Conservation (phyloP, 2,329 filamentous ascomycete species). For the Pestalotiopsis sp. region DNA sequence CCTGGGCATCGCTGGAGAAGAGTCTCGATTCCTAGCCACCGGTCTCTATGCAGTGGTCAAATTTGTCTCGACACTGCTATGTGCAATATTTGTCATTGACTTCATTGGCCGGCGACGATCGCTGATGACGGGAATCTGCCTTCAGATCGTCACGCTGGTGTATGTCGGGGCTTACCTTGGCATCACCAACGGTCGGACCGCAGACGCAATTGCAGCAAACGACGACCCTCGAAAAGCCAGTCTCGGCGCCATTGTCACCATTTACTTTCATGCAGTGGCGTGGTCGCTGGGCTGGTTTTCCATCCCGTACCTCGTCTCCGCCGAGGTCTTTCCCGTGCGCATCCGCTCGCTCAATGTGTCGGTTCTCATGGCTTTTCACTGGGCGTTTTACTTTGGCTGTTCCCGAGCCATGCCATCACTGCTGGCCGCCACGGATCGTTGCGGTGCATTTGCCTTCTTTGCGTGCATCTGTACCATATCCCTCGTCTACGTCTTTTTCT, state of each 20-base stretch:
- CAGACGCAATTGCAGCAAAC: conserved; percentile 19
- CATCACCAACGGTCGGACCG: conserved; percentile 27
- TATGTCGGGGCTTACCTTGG: conserved; percentile 34
- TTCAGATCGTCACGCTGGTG: conserved; percentile 33
- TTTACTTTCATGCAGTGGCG: conserved; percentile 45
- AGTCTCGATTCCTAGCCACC: conserved; percentile 59
- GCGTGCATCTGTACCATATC: conserved; percentile 28
- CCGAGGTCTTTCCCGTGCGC: conserved; percentile 45
- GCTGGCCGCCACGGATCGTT: conserved; percentile 32
- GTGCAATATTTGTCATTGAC: conserved; percentile 24
- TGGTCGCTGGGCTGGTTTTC: conserved; percentile 52
- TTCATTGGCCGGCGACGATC: conserved; percentile 29
- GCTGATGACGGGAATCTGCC: conserved; percentile 34
- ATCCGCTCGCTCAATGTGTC: conserved; percentile 44
- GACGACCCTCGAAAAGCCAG: conserved; percentile 31
- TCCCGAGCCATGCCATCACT: conserved; percentile 37
- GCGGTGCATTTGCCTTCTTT: conserved; percentile 35
- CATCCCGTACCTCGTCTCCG: conserved; percentile 47
- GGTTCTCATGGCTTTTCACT: conserved; percentile 47
- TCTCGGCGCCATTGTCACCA: conserved; percentile 43
- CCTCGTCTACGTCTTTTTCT: conserved; percentile 34
- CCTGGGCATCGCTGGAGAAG: conserved; percentile 48
- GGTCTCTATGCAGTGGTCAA: conserved; percentile 80
- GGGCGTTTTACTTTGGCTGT: conserved; percentile 37
- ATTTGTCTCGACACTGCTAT: conserved; percentile 68